Percentiles rank a stretch among this genome's conserved stretches.
Evolutionary conservation across 345 rosid species (phyloP).

Genomic region (Eutrema yunnanense): DNA sequence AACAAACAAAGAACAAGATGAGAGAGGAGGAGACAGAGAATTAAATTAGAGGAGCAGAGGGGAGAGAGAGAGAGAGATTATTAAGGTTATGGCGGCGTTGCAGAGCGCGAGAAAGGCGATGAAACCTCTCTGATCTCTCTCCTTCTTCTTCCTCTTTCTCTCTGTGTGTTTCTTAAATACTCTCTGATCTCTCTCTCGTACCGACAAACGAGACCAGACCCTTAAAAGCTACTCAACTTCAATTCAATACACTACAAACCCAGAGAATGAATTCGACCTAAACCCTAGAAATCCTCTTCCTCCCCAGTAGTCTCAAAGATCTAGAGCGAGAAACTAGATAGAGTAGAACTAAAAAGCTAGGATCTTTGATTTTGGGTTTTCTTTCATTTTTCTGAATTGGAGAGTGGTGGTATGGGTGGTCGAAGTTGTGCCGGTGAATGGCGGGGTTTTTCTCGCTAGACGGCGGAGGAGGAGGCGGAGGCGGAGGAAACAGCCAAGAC

Average conservation of each 20-base stretch:
- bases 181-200: not conserved
- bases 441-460: conserved; percentile 53
- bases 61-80: conserved; percentile 31
- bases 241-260: conserved; percentile 11
- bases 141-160: conserved; percentile 3
- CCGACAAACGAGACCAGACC: conserved; percentile 25
- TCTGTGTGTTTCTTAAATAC: conserved; percentile 10
- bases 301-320: not conserved
- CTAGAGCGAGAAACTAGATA: not conserved
- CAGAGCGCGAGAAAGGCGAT: conserved; percentile 40
- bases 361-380: not conserved
- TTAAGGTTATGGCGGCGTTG: conserved; percentile 75
- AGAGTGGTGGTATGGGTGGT: conserved; percentile 19
- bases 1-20: conserved; percentile 15
- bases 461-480: conserved; percentile 37
- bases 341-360: not conserved
- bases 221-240: conserved; percentile 21
- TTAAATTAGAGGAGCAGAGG: conserved; percentile 35
- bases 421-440: conserved; percentile 22
- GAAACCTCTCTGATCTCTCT: conserved; percentile 24
- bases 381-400: not conserved
- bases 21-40: conserved; percentile 36
- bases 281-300: conserved; percentile 15
- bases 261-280: conserved; percentile 19
- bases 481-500: conserved; percentile 30